Percentiles rank a stretch among this genome's conserved stretches.
Conservation (phyloP, 164 flowering plant genomes). For the Cinnamomum micranthum region DNA sequence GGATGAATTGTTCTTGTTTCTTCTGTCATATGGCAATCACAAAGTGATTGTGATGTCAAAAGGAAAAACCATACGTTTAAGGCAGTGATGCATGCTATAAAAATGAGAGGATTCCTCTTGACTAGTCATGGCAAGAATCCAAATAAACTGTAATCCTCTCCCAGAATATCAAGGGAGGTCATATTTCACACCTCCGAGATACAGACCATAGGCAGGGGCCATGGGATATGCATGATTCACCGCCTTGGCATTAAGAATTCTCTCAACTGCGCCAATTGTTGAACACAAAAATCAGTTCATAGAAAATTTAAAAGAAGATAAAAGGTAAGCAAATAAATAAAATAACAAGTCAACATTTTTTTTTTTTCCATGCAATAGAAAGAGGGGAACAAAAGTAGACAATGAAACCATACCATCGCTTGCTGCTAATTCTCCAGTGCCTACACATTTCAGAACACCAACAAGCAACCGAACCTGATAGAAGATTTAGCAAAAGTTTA, state of each 20-base stretch:
- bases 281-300: neutral
- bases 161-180: constrained; percentile 40
- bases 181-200: constrained; percentile 83
- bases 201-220: constrained; percentile 96
- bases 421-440: constrained; percentile 64
- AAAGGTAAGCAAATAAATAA: no score
- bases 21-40: neutral
- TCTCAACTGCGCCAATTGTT: constrained; percentile 47
- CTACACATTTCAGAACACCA: constrained; percentile 82
- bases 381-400: neutral
- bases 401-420: constrained; percentile 50
- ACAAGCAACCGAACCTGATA: constrained; percentile 85
- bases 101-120: neutral
- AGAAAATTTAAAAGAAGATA: neutral
- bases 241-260: constrained; percentile 71
- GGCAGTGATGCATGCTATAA: neutral
- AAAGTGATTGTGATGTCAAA: neutral
- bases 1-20: neutral
- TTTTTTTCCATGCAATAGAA: neutral
- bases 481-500: neutral
- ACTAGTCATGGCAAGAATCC: neutral
- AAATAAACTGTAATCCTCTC: neutral
- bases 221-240: constrained; percentile 75
- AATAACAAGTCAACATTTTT: neutral
- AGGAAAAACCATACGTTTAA: neutral